Conservation (phyloP, 2,329 filamentous ascomycete genomes). For the Sphaerulina populicola region DNA sequence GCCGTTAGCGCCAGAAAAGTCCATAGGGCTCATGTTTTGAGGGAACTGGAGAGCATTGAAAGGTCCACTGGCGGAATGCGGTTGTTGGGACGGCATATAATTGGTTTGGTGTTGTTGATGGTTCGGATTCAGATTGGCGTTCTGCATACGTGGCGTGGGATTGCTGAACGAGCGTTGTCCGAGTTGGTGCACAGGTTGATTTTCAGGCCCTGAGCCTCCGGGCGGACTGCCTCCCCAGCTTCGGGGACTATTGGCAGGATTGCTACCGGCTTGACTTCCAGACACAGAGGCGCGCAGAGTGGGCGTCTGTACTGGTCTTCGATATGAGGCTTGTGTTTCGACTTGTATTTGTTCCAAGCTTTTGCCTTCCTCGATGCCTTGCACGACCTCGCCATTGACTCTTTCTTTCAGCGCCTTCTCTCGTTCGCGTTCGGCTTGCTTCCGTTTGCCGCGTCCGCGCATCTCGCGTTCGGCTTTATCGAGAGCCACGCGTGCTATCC, state of each 20-base stretch:
- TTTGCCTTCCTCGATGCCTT: slow-evolving; percentile 30
- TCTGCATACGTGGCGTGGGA: slow-evolving; percentile 8
- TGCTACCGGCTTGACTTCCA: slow-evolving; percentile 22
- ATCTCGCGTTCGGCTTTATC: slow-evolving; percentile 86
- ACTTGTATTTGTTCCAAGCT: slow-evolving; percentile 32
- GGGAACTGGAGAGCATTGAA: slow-evolving; percentile 5
- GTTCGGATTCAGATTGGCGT: slow-evolving; percentile 8
- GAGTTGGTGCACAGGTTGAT: slow-evolving; percentile 7
- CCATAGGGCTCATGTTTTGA: slow-evolving; percentile 12
- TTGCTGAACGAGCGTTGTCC: slow-evolving; percentile 16
- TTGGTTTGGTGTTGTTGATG: slow-evolving; percentile 11
- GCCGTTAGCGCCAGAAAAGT: slow-evolving; percentile 4
- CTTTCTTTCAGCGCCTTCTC: slow-evolving; percentile 26
- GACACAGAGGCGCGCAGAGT: slow-evolving; percentile 25
- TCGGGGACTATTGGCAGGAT: slow-evolving; percentile 23
- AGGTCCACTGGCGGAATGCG: slow-evolving; percentile 4
- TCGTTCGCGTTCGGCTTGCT: slow-evolving; percentile 52
- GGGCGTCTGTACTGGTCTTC: slow-evolving; percentile 29
- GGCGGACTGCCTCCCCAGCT: slow-evolving; percentile 25
- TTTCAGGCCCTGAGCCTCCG: slow-evolving; percentile 14
- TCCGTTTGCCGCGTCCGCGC: slow-evolving; percentile 72
- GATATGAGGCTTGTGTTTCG: slow-evolving; percentile 31
- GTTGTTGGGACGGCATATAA: slow-evolving; percentile 18
- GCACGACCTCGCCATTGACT: slow-evolving; percentile 18
- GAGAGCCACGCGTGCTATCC: slow-evolving; percentile 82